Percentiles rank a stretch among this genome's conserved stretches.
Evolutionary conservation across 805 yeast genomes (phyloP).

Genomic region (Wickerhamomyces sydowiorum): DNA sequence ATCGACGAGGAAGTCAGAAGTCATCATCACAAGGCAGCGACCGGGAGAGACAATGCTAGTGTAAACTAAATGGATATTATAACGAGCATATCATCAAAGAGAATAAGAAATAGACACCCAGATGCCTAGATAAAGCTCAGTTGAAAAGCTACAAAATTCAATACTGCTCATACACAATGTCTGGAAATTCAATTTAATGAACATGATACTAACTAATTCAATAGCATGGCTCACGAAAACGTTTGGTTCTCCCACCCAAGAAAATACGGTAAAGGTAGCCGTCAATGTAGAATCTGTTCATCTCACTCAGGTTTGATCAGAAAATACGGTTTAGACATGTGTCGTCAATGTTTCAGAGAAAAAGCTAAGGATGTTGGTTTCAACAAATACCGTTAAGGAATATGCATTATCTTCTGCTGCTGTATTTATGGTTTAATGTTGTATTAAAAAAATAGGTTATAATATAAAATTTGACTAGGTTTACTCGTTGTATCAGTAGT

Average conservation of each 20-base stretch:
- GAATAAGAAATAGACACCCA: neutral
- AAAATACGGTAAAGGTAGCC: constrained; percentile 99
- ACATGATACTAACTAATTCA: constrained; percentile 18
- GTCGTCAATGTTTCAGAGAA: constrained; percentile 99
- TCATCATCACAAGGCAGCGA: too few species aligned
- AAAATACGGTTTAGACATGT: constrained; percentile 98
- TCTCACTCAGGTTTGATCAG: constrained; percentile 99
- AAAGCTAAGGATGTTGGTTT: constrained; percentile 98
- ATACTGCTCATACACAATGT: neutral
- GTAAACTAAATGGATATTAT: too few species aligned
- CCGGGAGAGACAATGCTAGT: too few species aligned
- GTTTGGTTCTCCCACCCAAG: constrained; percentile 99
- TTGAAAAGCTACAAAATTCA: too few species aligned
- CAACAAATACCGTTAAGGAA: constrained; percentile 91
- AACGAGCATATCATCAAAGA: too few species aligned
- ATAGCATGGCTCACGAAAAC: constrained; percentile 98
- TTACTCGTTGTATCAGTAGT: neutral
- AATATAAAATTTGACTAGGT: neutral
- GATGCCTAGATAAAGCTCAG: too few species aligned
- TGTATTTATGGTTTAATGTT: constrained; percentile 13
- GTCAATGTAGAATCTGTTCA: constrained; percentile 99
- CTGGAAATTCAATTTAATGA: neutral
- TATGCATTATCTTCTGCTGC: constrained; percentile 8
- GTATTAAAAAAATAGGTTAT: constrained; percentile 11
- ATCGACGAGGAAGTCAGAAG: too few species aligned